These are phyloP conservation scores for Yamadazyma diospyri DNA, from an alignment of 1,139 yeast genomes.

Conservation along the genomic window DNA sequence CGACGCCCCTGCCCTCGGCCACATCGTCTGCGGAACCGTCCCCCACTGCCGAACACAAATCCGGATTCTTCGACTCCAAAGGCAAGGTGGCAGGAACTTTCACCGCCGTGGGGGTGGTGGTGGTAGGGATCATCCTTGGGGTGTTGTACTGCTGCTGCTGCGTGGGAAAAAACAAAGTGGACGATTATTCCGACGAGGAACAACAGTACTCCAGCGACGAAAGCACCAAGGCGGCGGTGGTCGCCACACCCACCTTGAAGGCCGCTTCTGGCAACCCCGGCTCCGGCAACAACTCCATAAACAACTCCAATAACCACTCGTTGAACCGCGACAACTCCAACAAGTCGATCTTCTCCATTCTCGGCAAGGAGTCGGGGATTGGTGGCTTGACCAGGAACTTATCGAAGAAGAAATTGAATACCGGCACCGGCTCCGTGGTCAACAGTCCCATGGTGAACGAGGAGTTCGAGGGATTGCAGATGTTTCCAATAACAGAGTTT, in stretches of 20 bases:
- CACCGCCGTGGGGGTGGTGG: constrained; percentile 62
- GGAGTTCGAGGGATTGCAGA: constrained; percentile 16
- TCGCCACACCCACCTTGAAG: not conserved
- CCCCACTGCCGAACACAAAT: not conserved
- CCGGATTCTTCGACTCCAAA: constrained; percentile 48
- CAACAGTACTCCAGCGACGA: constrained; percentile 22
- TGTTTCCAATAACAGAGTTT: constrained; percentile 51
- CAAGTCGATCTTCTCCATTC: constrained; percentile 32
- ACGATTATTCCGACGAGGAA: constrained; percentile 37
- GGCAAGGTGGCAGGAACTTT: constrained; percentile 76
- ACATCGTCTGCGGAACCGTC: not conserved
- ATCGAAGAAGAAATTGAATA: constrained; percentile 30
- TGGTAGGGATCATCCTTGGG: constrained; percentile 34
- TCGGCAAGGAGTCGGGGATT: constrained; percentile 20
- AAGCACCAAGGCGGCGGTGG: constrained; percentile 9
- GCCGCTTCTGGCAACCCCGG: not conserved
- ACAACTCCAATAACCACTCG: constrained; percentile 11
- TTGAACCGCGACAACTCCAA: constrained; percentile 32
- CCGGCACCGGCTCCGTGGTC: constrained; percentile 3
- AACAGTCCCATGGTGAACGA: constrained; percentile 8
- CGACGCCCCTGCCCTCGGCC: constrained; percentile 7
- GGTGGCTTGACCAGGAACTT: constrained; percentile 30
- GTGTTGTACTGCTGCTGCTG: constrained; percentile 39
- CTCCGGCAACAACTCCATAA: constrained; percentile 1
- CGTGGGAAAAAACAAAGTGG: constrained; percentile 14